These are phyloP conservation scores for Phialocephala subalpina DNA, from an alignment of 2,329 filamentous ascomycete species.

Conservation along the genomic window DNA sequence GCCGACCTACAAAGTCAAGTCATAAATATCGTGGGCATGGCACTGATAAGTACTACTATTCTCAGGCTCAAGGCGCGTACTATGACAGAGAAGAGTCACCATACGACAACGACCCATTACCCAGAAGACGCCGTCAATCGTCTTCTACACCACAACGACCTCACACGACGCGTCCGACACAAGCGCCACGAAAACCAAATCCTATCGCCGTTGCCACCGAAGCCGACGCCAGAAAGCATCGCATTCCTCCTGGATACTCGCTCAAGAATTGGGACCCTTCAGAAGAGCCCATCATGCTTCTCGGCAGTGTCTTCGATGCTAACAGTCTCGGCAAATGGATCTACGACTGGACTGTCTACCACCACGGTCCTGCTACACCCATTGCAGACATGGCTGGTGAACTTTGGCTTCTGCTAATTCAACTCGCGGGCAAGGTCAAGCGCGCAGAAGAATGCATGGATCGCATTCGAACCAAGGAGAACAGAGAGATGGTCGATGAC, in stretches of 20 bases:
- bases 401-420: slow-evolving; percentile 93
- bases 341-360: slow-evolving; percentile 98
- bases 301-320: slow-evolving; percentile 95
- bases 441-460: slow-evolving; percentile 81
- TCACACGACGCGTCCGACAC: slow-evolving; percentile 35
- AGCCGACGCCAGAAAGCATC: slow-evolving; percentile 67
- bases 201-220: slow-evolving; percentile 61
- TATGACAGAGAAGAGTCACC: slow-evolving; percentile 42
- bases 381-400: slow-evolving; percentile 93
- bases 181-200: slow-evolving; percentile 44
- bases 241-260: slow-evolving; percentile 89
- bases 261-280: slow-evolving; percentile 98
- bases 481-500: slow-evolving; percentile 83
- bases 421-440: slow-evolving; percentile 93
- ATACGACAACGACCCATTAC: slow-evolving; percentile 34
- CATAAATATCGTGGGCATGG: slow-evolving; percentile 46
- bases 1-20: slow-evolving; percentile 40
- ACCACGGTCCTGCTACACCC: slow-evolving; percentile 80
- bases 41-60: slow-evolving; percentile 46
- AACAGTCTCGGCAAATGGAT: slow-evolving; percentile 99
- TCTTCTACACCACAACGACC: slow-evolving; percentile 43
- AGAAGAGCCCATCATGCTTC: slow-evolving; percentile 90
- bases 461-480: slow-evolving; percentile 76
- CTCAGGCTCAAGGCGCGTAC: slow-evolving; percentile 41
- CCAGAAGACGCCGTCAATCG: slow-evolving; percentile 40